Percentiles rank a stretch among this genome's conserved stretches.
These are phyloP conservation scores for Exophiala xenobiotica DNA, from an alignment of 2,329 filamentous ascomycete species.

Conservation along the genomic window DNA sequence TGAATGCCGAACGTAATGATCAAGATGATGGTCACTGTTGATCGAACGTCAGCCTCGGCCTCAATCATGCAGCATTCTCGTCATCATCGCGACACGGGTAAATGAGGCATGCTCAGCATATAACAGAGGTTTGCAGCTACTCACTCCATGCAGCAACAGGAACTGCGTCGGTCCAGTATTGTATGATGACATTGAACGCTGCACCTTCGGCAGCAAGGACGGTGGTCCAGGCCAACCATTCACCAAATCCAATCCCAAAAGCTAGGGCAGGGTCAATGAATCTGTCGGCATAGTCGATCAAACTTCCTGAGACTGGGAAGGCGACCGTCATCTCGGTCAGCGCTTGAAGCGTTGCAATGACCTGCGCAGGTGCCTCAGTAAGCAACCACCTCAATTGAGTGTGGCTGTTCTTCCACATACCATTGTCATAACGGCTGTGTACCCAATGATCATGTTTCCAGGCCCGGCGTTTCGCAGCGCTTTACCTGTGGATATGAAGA, in stretches of 20 bases:
- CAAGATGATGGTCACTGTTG: slow-evolving; percentile 23
- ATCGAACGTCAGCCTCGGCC: no score
- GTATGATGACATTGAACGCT: slow-evolving; percentile 30
- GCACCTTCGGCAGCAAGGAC: slow-evolving; percentile 32
- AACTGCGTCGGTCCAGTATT: slow-evolving; percentile 29
- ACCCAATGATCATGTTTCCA: slow-evolving; percentile 37
- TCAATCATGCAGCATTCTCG: no score
- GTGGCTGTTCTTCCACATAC: slow-evolving; percentile 26
- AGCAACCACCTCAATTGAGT: background rate
- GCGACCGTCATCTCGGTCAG: slow-evolving; percentile 39
- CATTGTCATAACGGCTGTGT: slow-evolving; percentile 32
- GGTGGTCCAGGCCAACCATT: slow-evolving; percentile 34
- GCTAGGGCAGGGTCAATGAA: slow-evolving; percentile 42
- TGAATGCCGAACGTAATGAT: slow-evolving; percentile 36
- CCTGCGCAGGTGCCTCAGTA: background rate
- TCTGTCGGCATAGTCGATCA: slow-evolving; percentile 41
- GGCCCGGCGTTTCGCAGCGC: slow-evolving; percentile 27
- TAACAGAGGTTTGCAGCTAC: no score
- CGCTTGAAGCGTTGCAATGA: slow-evolving; percentile 34
- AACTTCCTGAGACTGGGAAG: slow-evolving; percentile 40
- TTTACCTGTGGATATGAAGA: slow-evolving; percentile 4
- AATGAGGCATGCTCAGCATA: no score
- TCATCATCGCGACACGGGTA: no score
- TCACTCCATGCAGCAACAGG: slow-evolving; percentile 4
- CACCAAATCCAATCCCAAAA: slow-evolving; percentile 34